Base-by-base conservation (phyloP, 305 asterid genomes). In the Solanum hybrid region DNA sequence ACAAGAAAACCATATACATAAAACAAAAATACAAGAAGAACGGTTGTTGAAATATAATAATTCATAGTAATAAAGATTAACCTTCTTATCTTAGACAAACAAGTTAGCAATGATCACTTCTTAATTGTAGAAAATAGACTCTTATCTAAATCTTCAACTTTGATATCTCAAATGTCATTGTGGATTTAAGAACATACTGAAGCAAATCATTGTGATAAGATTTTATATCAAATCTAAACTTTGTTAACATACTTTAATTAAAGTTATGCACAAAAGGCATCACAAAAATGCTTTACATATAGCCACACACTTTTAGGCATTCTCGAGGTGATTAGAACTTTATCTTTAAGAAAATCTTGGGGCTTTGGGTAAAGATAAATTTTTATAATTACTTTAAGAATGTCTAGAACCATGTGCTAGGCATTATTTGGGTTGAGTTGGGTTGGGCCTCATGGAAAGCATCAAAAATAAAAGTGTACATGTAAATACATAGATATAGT, bases 11-110 rank as follows among this genome's bases (percentile, higher is more conserved):
- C 87, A 11, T 31, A 84, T 19, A 2, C 71, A 82, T 82, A 82
- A 84, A 84, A 84, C 75, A 84, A 56, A 84, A 84, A 19, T 84
- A 84, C 76, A 51, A 84, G 87, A 84, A 84, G 22, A 82, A 51
- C 22, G 6, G 34, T 45, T 84, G 45, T 84, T 29, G 87, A 29
- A 42, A 82, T 82, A 45, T 82, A 82, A 81, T 82, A 82, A 51
- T 56, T 56, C 45, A 85, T 85, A 85, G 22, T 56, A 22, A 85
- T 32, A 85, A 10, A 84, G 87, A 84, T 84, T 51, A 84, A 31
- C 71, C 87, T 29, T 17, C 37, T 42, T 45, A 27, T 42, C 87
- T 29, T 45, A 40, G n/a, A 81, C 69, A 82, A 29, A 29, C 38
- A 82, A 27, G 87, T 82, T 45, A 45, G 73, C 72, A 29, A 82